Evolutionary conservation across 2,329 filamentous ascomycete species (phyloP).

Genomic region (Talaromyces sp.): DNA sequence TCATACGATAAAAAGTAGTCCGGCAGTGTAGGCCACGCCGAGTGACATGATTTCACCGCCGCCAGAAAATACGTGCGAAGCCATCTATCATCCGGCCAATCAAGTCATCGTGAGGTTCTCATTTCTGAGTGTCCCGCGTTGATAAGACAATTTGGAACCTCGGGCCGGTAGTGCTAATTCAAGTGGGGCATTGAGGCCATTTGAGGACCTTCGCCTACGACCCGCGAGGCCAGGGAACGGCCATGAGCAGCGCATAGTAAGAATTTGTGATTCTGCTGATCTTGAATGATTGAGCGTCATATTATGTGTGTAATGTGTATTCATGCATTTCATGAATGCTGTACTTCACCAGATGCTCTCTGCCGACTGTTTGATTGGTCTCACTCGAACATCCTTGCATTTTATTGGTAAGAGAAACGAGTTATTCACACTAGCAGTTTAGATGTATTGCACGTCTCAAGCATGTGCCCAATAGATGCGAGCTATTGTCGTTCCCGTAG

Average conservation of each 20-base stretch:
- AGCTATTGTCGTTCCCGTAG: background rate
- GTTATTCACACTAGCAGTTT: background rate
- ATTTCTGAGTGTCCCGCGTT: background rate
- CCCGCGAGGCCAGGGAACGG: background rate
- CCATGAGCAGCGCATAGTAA: background rate
- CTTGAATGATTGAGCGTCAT: background rate
- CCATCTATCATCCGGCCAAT: background rate
- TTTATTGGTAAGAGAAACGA: background rate
- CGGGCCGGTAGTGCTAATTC: background rate
- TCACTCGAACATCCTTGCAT: background rate
- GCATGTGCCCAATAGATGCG: background rate
- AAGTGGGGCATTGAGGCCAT: conserved; percentile 1
- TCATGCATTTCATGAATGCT: background rate
- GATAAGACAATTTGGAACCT: conserved; percentile 1
- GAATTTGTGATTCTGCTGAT: background rate
- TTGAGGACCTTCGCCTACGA: conserved; percentile 1
- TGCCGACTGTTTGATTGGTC: background rate
- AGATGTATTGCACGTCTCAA: background rate
- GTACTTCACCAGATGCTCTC: background rate
- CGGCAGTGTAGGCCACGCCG: background rate
- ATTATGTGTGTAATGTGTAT: background rate
- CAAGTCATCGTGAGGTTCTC: background rate
- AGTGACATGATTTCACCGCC: background rate
- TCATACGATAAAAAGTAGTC: background rate
- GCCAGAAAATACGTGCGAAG: background rate